Percentiles rank a stretch among this genome's conserved stretches.
These are phyloP conservation scores for Seiridium cupressi DNA, from an alignment of 2,329 filamentous ascomycete species.

Conservation along the genomic window DNA sequence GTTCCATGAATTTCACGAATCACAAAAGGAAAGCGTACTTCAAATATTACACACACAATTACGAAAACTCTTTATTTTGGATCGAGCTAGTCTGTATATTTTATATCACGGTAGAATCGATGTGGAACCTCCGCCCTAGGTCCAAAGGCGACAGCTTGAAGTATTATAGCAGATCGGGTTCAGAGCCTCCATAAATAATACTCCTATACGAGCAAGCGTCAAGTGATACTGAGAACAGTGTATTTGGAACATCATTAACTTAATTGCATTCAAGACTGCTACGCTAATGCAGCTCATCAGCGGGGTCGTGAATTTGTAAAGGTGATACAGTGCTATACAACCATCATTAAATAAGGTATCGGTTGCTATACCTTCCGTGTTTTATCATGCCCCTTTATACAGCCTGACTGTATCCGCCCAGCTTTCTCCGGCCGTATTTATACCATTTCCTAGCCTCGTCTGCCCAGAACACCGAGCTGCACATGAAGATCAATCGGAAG, in stretches of 20 bases:
- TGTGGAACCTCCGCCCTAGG: too few species aligned
- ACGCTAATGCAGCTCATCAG: neutral
- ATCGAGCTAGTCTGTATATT: too few species aligned
- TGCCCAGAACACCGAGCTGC: constrained; percentile 91
- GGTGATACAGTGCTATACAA: neutral
- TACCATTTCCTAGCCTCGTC: constrained; percentile 88
- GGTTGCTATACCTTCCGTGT: neutral
- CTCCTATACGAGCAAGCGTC: too few species aligned
- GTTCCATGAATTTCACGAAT: too few species aligned
- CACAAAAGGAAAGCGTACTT: too few species aligned
- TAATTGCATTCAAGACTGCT: neutral
- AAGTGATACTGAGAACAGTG: neutral
- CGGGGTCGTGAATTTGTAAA: constrained; percentile 1
- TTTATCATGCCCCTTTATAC: constrained; percentile 40
- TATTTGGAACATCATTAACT: neutral
- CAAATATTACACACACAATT: too few species aligned
- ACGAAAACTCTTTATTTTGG: too few species aligned
- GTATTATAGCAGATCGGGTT: too few species aligned
- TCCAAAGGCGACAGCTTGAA: too few species aligned
- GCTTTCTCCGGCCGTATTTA: constrained; percentile 55
- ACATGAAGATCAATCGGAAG: constrained; percentile 67
- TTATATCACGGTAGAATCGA: too few species aligned
- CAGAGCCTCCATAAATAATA: too few species aligned
- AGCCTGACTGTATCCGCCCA: constrained; percentile 63
- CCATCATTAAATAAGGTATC: neutral